Evolutionary conservation across 129 eudicot species (phyloP), one percentile per base, ranked within the genome.

Genomic region (Chrysanthemum seticuspe): DNA sequence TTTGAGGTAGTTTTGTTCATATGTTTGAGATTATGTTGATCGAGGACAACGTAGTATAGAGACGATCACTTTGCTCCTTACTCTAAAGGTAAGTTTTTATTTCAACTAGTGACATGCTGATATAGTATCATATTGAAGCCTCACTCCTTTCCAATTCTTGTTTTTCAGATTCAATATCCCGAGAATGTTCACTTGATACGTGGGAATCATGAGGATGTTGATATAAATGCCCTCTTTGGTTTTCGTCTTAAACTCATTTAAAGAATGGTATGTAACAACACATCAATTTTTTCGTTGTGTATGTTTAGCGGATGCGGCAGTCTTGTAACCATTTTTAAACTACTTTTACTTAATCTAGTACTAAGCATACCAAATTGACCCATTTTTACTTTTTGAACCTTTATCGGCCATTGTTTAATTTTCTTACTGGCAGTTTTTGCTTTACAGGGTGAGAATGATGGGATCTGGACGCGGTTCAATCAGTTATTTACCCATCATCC

Each of bases 1-100:
- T 27, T 27, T 27, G 31, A 27, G 31, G 31, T 27, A 27, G 4
- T 27, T 27, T 27, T 0, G 31, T 2, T 2, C 31, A 27, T 27
- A 0, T 3, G 31, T 27, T 27, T 27, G 31, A 27, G 98, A 94
- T 78, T 94, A 94, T 76, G 98, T 94, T 86, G 98, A 94, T 78
- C 87, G 97, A 75, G 98, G 98, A 65, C 98, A 94, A 71, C 97
- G 90, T 86, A 90, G 98, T 85, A 90, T 94, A 86, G 96, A 94
- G 76, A 94, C 97, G 11, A 94, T 94, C 79, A 87, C 91, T 68
- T 66, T 94, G 67, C 97, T 94, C 49, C 97, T 94, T 57, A 97
- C 98, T 12, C 82, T 94, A 13, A 94, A 90, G 98, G 98, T 81
- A 82, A 70, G 76, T 68, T 62, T 77, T 75, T 64, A 49, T 71